Percentiles rank a stretch among this genome's conserved stretches.
Conservation (phyloP, 495 filamentous ascomycete genomes). For the Neohortaea acidophila region DNA sequence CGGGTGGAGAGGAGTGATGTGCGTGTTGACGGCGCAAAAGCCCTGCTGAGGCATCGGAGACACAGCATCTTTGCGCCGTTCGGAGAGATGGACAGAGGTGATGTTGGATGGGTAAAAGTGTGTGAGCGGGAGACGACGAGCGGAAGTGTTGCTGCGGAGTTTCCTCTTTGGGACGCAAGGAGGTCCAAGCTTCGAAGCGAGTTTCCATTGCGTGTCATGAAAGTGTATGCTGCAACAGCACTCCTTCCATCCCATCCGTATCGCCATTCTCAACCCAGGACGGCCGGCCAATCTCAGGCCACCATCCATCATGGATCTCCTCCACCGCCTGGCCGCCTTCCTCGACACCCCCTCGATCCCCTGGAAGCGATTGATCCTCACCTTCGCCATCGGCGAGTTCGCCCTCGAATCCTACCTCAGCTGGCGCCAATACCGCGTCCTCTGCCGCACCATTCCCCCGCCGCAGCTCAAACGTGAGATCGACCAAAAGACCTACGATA, state of each 20-base stretch:
- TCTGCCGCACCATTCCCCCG: slow-evolving; percentile 63
- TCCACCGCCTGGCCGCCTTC: slow-evolving; percentile 54
- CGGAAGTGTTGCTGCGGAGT: background rate
- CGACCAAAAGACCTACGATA: slow-evolving; percentile 79
- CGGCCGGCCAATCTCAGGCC: too few relatives aligned
- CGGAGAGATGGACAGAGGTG: background rate
- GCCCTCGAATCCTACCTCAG: slow-evolving; percentile 73
- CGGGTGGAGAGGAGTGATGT: background rate
- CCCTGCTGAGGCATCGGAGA: slow-evolving; percentile 18
- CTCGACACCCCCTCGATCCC: slow-evolving; percentile 88
- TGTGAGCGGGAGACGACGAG: background rate
- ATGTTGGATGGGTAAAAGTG: background rate
- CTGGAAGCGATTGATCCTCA: slow-evolving; percentile 91
- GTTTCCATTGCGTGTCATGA: too few relatives aligned
- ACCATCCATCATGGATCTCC: slow-evolving; percentile 35
- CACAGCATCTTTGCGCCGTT: slow-evolving; percentile 15
- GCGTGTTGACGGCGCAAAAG: background rate
- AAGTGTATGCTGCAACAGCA: too few relatives aligned
- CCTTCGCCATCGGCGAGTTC: slow-evolving; percentile 81
- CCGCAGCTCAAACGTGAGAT: slow-evolving; percentile 76
- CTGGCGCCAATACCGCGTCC: slow-evolving; percentile 70
- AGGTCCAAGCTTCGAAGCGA: background rate
- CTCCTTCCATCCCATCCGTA: too few relatives aligned
- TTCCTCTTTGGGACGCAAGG: background rate
- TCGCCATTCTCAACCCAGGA: too few relatives aligned